Base-by-base conservation (phyloP, 2,329 filamentous ascomycete species). In the Arthrobotrys sphaeroides region DNA sequence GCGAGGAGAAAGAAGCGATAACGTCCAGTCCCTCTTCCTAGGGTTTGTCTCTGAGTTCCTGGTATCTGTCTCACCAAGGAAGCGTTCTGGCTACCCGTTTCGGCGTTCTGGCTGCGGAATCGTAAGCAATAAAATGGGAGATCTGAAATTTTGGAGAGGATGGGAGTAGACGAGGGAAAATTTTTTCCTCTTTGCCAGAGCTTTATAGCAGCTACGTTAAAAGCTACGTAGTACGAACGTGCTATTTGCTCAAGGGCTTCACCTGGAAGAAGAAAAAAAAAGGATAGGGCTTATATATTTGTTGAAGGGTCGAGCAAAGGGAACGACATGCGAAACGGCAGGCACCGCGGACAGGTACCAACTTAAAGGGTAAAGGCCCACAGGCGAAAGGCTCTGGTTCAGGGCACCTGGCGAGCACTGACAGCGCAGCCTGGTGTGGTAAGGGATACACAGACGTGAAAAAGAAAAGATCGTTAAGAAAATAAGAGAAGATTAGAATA, bases 151-250 rank as follows among this genome's bases (percentile, higher is more conserved):
- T 38, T 22, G 33, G 33, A 57, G 51, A 75, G 72, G 55, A 74
- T 61, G 45, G 53, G 42, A 70, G 40, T 51, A 69, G 64, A 69
- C 59, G 72, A 69, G 59, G 64, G 43, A 68, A 69, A 74, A 67
- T 59, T 28, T 69, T 68, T 75, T 75, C 72, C 64, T 40, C 64
- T 75, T 75, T 69, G 64, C 47, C 72, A 69, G 57, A 75, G 72
- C 64, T 75, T 75, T 75, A 75, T 75, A 74, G 61, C 51, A 75
- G 47, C 72, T 75, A 57, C 16, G 42, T 61, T 33, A 26, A 59
- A 51, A 69, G 64, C 64, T 69, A 65, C 49, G 70, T 66, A 69
- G 72, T 51, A 69, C 47, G 57, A 65, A 62, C 26, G 64, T 65
- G 49, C 64, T 68, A 40, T 61, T 68, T 49, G 72, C 67, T 69